Percentiles rank a stretch among this genome's conserved stretches.
These are phyloP conservation scores for Tricholoma sp. DNA, from an alignment of 768 basidiomycete species.

Conservation along the genomic window DNA sequence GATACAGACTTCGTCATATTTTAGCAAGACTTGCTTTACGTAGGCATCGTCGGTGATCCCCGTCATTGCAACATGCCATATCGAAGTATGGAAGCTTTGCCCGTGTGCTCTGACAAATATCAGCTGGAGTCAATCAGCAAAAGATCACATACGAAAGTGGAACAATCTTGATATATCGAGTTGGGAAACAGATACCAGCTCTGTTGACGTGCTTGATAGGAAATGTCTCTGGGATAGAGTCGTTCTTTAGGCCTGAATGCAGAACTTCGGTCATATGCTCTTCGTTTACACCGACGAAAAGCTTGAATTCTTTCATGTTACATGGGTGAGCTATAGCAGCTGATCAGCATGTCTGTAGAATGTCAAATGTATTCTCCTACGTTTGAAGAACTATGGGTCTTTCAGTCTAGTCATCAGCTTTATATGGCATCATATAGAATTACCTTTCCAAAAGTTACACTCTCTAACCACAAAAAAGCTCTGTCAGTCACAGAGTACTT, in stretches of 20 bases:
- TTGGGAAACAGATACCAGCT: conserved; percentile 55
- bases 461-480: conserved; percentile 35
- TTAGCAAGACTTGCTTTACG: conserved; percentile 48
- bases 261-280: conserved; percentile 69
- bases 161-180: conserved; percentile 67
- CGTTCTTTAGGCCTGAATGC: conserved; percentile 61
- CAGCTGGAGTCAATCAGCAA: neutral
- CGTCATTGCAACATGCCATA: conserved; percentile 66
- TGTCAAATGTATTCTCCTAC: conserved; percentile 21
- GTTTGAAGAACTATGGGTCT: conserved; percentile 33
- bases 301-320: conserved; percentile 80
- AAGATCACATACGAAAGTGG: conserved; percentile 58
- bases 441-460: conserved; percentile 81
- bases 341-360: conserved; percentile 6
- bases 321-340: conserved; percentile 65
- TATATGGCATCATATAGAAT: conserved; percentile 5
- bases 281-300: conserved; percentile 58
- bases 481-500: conserved; percentile 3
- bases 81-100: conserved; percentile 71
- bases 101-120: conserved; percentile 53
- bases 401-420: neutral
- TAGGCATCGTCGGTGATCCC: conserved; percentile 54
- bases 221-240: conserved; percentile 60
- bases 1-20: conserved; percentile 58
- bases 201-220: conserved; percentile 50